Percentiles rank a stretch among this genome's conserved stretches.
Conservation (phyloP, 345 rosid species). For the Eucalyptus caleyi region DNA sequence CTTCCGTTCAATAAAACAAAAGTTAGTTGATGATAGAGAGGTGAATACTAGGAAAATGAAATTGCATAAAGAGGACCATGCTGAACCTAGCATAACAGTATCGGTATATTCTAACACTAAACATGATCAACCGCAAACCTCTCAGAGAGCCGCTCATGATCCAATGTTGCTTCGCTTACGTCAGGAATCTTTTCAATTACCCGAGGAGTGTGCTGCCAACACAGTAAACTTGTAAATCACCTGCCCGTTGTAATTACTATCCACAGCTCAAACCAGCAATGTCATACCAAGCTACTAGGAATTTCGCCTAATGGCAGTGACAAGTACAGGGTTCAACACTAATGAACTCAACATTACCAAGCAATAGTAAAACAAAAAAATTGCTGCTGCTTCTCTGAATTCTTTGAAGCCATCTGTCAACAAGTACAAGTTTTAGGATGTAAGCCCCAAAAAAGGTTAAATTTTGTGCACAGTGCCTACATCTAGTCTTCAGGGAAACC, state of each 20-base stretch:
- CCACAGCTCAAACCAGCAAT: background rate
- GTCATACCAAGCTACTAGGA: background rate
- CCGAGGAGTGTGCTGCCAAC: conserved; percentile 83
- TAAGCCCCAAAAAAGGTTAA: background rate
- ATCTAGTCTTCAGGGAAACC: background rate
- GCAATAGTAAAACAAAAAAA: background rate
- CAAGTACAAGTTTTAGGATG: background rate
- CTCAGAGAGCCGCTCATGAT: conserved; percentile 83
- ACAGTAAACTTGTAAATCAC: conserved; percentile 3
- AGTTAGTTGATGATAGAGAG: background rate
- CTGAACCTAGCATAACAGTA: background rate
- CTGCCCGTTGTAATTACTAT: background rate
- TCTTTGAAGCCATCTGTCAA: background rate
- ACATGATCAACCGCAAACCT: conserved; percentile 23
- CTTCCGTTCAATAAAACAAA: background rate
- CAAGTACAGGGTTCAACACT: background rate
- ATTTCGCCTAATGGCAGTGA: background rate
- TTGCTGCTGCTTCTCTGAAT: background rate
- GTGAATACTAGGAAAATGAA: background rate
- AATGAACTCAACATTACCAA: background rate
- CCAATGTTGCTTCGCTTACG: conserved; percentile 73
- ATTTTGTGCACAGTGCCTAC: background rate
- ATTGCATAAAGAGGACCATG: background rate
- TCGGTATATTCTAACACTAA: background rate
- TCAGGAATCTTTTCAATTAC: conserved; percentile 73